Conservation (phyloP, 257 asterid genomes). For the Solanum boliviense region DNA sequence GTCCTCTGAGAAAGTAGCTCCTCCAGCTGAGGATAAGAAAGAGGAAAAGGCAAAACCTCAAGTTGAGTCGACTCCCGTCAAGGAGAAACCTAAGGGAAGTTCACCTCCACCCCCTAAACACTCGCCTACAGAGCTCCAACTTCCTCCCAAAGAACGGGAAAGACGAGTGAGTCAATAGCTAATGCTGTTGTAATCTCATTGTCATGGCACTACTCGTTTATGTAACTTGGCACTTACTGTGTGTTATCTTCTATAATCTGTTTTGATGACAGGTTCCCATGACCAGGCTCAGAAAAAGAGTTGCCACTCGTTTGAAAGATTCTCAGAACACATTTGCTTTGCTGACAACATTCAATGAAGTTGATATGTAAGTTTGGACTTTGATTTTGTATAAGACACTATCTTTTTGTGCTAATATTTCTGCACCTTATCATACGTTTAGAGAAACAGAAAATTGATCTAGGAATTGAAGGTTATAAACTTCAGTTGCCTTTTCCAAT, state of each 20-base stretch:
- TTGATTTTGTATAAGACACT: neutral
- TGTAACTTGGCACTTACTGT: neutral
- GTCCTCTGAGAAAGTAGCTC: conserved; percentile 45
- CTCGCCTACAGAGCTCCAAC: conserved; percentile 80
- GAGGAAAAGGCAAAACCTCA: conserved; percentile 39
- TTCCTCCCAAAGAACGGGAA: conserved; percentile 96
- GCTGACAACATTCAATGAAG: conserved; percentile 96
- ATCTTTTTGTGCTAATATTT: neutral
- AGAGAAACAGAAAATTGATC: neutral
- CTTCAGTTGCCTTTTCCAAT: neutral
- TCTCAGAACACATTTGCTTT: conserved; percentile 95
- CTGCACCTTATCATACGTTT: neutral
- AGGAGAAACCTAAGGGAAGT: conserved; percentile 42
- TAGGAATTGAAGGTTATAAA: neutral
- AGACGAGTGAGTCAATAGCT: conserved; percentile 52
- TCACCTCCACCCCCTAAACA: conserved; percentile 47
- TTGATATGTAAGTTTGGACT: conserved; percentile 69
- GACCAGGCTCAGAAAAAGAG: conserved; percentile 96
- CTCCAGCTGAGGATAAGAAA: conserved; percentile 47
- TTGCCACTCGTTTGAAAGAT: conserved; percentile 91
- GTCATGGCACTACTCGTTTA: neutral
- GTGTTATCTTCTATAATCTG: neutral
- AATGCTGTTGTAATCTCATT: neutral
- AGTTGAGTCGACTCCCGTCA: conserved; percentile 40
- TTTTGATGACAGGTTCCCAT: conserved; percentile 63